Evolutionary conservation across 495 filamentous ascomycete genomes (phyloP), one percentile per base, ranked within the genome.

Genomic region (Penicillium salamii): DNA sequence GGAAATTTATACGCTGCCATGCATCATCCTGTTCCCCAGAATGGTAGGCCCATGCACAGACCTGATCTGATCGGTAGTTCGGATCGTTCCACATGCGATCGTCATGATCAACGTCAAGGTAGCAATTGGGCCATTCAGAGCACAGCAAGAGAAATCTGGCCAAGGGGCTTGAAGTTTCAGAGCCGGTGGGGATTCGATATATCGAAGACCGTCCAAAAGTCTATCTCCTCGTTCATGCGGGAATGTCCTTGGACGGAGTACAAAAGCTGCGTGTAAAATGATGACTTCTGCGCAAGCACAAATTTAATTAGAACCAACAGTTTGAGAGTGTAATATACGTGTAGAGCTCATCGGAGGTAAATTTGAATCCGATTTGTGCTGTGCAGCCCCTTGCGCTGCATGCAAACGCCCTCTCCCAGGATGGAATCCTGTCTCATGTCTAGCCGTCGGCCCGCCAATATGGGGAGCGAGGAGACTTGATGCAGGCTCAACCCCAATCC

Each of bases 401-500:
- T 44, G 53, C 54, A 44, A 39, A 33, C 46, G 45, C 32, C 23
- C 58, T 49, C 40, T 46, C 42, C 32, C 41, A 48, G 23, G 42
- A 46, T 46, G 36, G 49, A 38, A 50, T 49, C 32, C 42, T 60
- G 56, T 61, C 60, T 61, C 32, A 36, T 35, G 39, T 36, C 26
- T 32, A 46, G 45, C 47, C 20, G 28, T 40, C 48, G 29, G 48
- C 18, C 59, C 58, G 47, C 42, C 34, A 52, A 60, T 53, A 61
- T 48, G 54, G 55, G 59, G 52, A 62, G 56, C 32, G 52, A 50
- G 28, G 55, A 52, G 55, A 51, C 42, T 33, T 14, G 52, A 61
- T 53, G 49, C 61, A 64, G 49, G 49, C 46, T 61, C 50, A 52
- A 31, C 29, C 23, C 46, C 64, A 49, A 49, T 32, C 24, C 33